phyloP scores from a whole-genome alignment of 352 stramenopile genomes.

The Phytophthora foliorum region DNA sequence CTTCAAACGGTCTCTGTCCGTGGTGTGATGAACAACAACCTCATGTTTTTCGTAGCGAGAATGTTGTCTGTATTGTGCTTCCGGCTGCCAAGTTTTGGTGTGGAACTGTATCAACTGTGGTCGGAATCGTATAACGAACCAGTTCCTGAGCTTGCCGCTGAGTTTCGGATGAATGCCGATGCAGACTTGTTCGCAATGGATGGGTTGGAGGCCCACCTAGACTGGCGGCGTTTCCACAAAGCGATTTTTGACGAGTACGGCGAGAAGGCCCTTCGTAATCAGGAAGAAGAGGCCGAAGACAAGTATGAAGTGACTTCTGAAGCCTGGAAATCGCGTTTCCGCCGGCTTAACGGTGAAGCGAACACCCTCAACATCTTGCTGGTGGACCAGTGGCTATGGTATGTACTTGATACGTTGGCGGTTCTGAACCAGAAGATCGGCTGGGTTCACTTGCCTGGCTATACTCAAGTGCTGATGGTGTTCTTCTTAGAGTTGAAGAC shows the following conservation, averaged over 20 bases:
- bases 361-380: constrained; percentile 92
- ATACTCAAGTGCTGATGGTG: constrained; percentile 90
- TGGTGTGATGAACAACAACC: constrained; percentile 93
- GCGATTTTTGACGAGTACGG: constrained; percentile 89
- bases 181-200: constrained; percentile 91
- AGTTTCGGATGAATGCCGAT: constrained; percentile 87
- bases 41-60: constrained; percentile 92
- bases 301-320: constrained; percentile 91
- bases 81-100: constrained; percentile 85
- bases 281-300: constrained; percentile 91
- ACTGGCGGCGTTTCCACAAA: constrained; percentile 92
- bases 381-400: constrained; percentile 91
- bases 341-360: constrained; percentile 78
- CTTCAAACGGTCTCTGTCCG: constrained; percentile 89
- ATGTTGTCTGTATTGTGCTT: constrained; percentile 92
- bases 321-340: constrained; percentile 86
- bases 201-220: constrained; percentile 86
- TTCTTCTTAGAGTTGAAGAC: constrained; percentile 92
- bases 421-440: constrained; percentile 92
- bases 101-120: constrained; percentile 91
- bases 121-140: constrained; percentile 86
- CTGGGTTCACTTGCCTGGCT: constrained; percentile 86
- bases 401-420: constrained; percentile 90
- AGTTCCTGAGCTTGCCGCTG: constrained; percentile 77
- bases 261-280: constrained; percentile 86